A percentile compares a stretch with the other conserved stretches of the same genome.
Conservation (phyloP, 331 rosid genomes). For the Phaseolus coccineus region DNA sequence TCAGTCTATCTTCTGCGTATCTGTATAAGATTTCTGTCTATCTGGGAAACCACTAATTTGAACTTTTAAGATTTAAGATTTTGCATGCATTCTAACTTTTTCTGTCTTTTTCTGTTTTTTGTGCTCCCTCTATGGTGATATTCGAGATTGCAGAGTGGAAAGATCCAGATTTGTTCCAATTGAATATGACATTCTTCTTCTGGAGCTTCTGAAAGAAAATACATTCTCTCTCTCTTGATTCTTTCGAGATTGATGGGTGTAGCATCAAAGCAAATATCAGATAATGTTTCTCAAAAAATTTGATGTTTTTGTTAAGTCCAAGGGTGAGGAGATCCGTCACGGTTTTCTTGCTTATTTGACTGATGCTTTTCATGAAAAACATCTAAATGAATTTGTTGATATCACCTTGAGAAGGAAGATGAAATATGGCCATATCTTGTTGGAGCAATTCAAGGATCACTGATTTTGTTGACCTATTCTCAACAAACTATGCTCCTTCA, state of each 20-base stretch:
- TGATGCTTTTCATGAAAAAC: conserved; percentile 1
- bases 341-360: conserved; percentile 26
- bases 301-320: conserved; percentile 35
- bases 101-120: not conserved
- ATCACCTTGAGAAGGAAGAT: not conserved
- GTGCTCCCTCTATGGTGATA: not conserved
- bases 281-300: not conserved
- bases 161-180: not conserved
- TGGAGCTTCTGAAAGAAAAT: not conserved
- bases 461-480: not conserved
- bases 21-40: too few relatives aligned
- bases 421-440: not conserved
- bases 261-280: not conserved
- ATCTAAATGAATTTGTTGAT: not conserved
- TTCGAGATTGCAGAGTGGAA: conserved; percentile 11
- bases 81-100: not conserved
- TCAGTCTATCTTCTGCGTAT: too few relatives aligned
- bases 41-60: not conserved
- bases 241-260: too few relatives aligned
- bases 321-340: conserved; percentile 3
- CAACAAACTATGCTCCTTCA: too few relatives aligned
- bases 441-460: not conserved
- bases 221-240: not conserved
- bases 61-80: not conserved
- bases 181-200: not conserved